Percentiles rank a stretch among this genome's conserved stretches.
Evolutionary conservation across 768 basidiomycete species (phyloP).

Genomic region (Boletus coccyginus): DNA sequence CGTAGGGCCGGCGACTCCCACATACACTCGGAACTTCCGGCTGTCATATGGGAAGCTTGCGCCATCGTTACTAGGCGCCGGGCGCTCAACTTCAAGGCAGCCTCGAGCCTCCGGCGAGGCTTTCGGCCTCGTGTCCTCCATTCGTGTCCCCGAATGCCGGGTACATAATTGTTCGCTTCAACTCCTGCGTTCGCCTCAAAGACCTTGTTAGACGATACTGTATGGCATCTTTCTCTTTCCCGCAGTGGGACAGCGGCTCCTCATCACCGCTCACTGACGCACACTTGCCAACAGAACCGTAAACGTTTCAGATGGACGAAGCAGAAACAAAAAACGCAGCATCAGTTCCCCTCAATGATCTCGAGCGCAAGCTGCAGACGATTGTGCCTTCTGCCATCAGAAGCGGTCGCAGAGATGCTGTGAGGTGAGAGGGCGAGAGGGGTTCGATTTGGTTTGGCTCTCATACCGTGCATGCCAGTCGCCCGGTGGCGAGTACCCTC

Average conservation of each 20-base stretch:
- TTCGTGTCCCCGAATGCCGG: neutral
- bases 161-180: constrained; percentile 1
- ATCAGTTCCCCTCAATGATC: neutral
- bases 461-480: neutral
- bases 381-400: constrained; percentile 17
- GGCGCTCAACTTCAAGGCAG: neutral
- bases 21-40: no score
- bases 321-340: neutral
- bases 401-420: neutral
- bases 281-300: neutral
- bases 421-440: constrained; percentile 11
- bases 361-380: constrained; percentile 4
- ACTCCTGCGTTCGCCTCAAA: neutral
- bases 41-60: no score
- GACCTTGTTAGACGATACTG: neutral
- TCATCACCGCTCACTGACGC: neutral
- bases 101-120: constrained; percentile 1
- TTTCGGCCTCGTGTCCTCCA: constrained; percentile 7
- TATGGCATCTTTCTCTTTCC: neutral
- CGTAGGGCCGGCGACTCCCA: neutral
- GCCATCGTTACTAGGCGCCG: no score
- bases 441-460: neutral
- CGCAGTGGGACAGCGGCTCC: neutral
- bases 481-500: constrained; percentile 16
- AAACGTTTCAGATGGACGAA: constrained; percentile 5